phyloP scores from a whole-genome alignment of 352 stramenopile genomes.

The Pythium coloratum region DNA sequence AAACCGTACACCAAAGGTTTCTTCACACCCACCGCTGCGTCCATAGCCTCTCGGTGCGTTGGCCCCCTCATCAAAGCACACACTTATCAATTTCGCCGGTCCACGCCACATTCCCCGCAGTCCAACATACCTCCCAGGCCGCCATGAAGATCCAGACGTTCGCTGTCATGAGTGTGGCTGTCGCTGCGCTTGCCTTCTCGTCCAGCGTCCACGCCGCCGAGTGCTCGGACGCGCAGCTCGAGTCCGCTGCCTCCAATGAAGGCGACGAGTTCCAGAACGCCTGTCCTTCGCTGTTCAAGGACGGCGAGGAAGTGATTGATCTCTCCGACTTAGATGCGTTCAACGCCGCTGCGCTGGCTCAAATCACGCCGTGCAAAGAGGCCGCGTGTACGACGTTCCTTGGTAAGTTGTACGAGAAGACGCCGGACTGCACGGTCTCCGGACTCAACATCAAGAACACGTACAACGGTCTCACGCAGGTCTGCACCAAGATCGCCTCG shows the following conservation, averaged over 20 bases:
- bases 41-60: neutral
- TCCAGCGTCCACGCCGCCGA: neutral
- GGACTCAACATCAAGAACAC: neutral
- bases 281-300: conserved; percentile 9
- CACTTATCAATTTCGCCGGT: neutral
- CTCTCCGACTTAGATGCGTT: neutral
- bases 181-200: neutral
- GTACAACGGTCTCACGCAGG: neutral
- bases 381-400: neutral
- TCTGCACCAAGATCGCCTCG: neutral
- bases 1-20: neutral
- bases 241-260: neutral
- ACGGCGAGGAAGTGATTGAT: conserved; percentile 4
- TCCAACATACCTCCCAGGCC: neutral
- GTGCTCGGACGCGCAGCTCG: conserved; percentile 9
- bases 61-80: neutral
- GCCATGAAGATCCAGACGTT: conserved; percentile 17
- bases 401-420: neutral
- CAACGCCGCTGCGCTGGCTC: neutral
- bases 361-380: conserved; percentile 12
- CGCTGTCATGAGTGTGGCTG: neutral
- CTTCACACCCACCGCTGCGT: neutral
- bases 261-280: neutral
- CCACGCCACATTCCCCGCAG: neutral
- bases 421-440: neutral